Conservation (phyloP, 352 stramenopile genomes). For the Blastocystis sp. region DNA sequence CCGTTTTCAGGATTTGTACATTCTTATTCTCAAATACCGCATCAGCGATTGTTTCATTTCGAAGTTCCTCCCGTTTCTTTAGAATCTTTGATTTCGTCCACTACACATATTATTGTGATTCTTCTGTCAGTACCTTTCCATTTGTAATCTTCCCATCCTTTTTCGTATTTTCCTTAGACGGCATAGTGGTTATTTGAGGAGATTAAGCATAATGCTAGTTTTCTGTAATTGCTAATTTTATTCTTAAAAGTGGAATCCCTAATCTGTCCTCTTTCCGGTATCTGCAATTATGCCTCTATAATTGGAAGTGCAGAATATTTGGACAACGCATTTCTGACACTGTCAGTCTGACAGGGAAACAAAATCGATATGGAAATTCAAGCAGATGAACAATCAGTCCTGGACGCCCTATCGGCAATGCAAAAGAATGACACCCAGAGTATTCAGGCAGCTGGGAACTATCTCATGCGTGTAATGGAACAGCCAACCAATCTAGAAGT, state of each 20-base stretch:
- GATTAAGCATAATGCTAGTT: background rate
- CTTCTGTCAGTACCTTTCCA: background rate
- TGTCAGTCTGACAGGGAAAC: background rate
- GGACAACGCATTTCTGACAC: background rate
- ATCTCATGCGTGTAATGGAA: conserved; percentile 21
- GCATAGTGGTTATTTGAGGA: background rate
- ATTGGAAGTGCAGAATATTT: background rate
- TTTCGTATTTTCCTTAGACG: background rate
- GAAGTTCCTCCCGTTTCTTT: conserved; percentile 28
- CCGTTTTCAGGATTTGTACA: conserved; percentile 83
- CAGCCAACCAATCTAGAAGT: conserved; percentile 3
- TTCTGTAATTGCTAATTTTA: background rate
- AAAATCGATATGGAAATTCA: background rate
- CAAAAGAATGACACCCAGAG: conserved; percentile 44
- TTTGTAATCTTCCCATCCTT: conserved; percentile 8
- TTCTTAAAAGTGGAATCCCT: background rate
- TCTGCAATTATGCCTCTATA: no score
- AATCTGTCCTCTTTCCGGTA: no score
- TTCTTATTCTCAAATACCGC: conserved; percentile 66
- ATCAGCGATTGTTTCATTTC: conserved; percentile 23
- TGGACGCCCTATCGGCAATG: conserved; percentile 21
- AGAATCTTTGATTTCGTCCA: conserved; percentile 67
- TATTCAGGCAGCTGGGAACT: conserved; percentile 11
- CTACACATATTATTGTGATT: background rate
- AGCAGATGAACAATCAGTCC: conserved; percentile 4